phyloP scores from a whole-genome alignment of 2,329 filamentous ascomycete genomes.

The Aspergillus chevalieri region DNA sequence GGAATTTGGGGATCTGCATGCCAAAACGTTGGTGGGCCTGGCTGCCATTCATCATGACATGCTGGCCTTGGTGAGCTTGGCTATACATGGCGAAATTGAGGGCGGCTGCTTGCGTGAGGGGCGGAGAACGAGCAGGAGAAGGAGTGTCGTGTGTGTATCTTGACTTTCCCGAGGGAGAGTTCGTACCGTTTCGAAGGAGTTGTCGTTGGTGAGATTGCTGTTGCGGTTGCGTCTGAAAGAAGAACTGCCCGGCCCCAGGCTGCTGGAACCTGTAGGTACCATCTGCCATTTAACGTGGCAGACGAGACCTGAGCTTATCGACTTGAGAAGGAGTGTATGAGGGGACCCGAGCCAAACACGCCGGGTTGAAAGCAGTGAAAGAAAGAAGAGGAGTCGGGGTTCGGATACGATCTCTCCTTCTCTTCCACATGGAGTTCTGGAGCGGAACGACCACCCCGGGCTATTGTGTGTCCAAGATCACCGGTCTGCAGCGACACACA shows the following conservation, averaged over 20 bases:
- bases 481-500: constrained; percentile 7
- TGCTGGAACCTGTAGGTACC: constrained; percentile 51
- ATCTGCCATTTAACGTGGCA: constrained; percentile 51
- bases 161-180: constrained; percentile 40
- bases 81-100: constrained; percentile 45
- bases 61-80: constrained; percentile 43
- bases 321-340: constrained; percentile 21
- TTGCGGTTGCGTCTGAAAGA: constrained; percentile 40
- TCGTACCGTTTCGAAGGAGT: constrained; percentile 40
- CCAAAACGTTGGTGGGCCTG: constrained; percentile 45
- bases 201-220: constrained; percentile 40
- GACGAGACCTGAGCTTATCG: constrained; percentile 37
- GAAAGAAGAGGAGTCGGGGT: constrained; percentile 31
- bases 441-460: constrained; percentile 28
- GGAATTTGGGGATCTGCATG: constrained; percentile 45
- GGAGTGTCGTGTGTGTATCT: constrained; percentile 44
- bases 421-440: constrained; percentile 44
- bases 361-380: constrained; percentile 18
- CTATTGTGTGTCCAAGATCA: constrained; percentile 12
- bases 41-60: constrained; percentile 47
- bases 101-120: constrained; percentile 36
- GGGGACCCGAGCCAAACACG: constrained; percentile 17
- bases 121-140: constrained; percentile 44
- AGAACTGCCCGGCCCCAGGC: constrained; percentile 48
- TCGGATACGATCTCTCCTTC: constrained; percentile 42